Percentiles rank a stretch among this genome's conserved stretches.
Conservation (phyloP, 2,329 filamentous ascomycete genomes). For the Venturia nashicola region DNA sequence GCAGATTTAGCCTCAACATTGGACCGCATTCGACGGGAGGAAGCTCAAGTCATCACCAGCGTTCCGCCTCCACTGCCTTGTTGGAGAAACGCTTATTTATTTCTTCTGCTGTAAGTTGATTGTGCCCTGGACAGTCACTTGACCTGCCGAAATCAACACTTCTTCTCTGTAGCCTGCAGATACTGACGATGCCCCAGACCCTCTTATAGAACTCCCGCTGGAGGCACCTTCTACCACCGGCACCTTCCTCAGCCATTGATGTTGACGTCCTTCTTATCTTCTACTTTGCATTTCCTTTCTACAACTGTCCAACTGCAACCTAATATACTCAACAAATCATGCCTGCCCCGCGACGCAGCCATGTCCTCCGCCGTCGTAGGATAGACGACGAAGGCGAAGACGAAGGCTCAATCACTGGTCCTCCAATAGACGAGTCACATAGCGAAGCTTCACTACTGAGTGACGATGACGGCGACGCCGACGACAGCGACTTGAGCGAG, state of each 20-base stretch:
- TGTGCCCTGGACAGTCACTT: neutral
- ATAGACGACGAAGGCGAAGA: conserved; percentile 27
- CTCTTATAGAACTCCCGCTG: neutral
- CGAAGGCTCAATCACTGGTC: conserved; percentile 30
- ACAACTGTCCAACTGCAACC: neutral
- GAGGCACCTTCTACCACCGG: neutral
- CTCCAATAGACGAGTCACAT: conserved; percentile 46
- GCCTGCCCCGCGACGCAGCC: conserved; percentile 4
- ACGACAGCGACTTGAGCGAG: conserved; percentile 45
- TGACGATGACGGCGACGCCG: conserved; percentile 45
- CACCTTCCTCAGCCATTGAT: neutral
- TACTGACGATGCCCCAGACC: neutral
- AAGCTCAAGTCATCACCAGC: neutral
- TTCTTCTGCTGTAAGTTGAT: neutral
- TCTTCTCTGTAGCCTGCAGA: neutral
- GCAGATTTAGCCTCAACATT: neutral
- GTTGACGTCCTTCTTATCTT: conserved; percentile 1
- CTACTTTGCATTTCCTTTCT: neutral
- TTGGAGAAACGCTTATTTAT: neutral
- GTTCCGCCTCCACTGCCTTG: neutral
- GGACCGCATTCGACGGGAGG: no score
- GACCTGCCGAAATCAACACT: neutral
- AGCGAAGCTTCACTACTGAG: conserved; percentile 48
- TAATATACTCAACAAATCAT: conserved; percentile 6
- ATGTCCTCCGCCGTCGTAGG: conserved; percentile 24